A percentile compares a stretch with the other conserved stretches of the same genome.
Evolutionary conservation across 345 rosid species (phyloP).

Genomic region (Kernera saxatilis): DNA sequence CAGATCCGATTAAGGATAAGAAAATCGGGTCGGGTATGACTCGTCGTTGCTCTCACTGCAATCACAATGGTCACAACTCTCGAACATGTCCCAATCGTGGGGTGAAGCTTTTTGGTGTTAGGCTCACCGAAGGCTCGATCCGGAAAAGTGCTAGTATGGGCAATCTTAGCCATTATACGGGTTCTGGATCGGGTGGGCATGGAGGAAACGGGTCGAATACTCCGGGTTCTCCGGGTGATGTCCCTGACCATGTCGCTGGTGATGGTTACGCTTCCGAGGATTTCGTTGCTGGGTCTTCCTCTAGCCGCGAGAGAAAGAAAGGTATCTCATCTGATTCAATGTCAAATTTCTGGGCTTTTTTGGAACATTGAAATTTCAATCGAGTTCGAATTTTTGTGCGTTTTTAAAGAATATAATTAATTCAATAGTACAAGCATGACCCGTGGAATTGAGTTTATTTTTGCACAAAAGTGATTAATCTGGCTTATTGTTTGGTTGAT

Average conservation of each 20-base stretch:
- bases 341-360: background rate
- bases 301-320: constrained; percentile 92
- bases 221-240: constrained; percentile 60
- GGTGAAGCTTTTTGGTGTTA: constrained; percentile 89
- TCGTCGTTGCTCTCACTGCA: constrained; percentile 98
- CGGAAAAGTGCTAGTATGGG: constrained; percentile 98
- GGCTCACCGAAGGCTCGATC: constrained; percentile 93
- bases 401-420: background rate
- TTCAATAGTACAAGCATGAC: background rate
- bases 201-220: constrained; percentile 40
- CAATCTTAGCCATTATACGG: constrained; percentile 65
- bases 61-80: constrained; percentile 98
- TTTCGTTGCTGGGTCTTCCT: constrained; percentile 86
- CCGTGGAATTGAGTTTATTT: background rate
- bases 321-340: constrained; percentile 35
- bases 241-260: constrained; percentile 58
- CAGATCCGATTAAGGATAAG: constrained; percentile 24
- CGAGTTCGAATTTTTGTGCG: background rate
- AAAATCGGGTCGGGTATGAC: constrained; percentile 42
- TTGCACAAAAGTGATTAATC: background rate
- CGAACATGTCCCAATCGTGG: constrained; percentile 96
- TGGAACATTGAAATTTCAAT: no score
- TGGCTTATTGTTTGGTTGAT: background rate
- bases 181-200: constrained; percentile 42
- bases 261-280: constrained; percentile 97